Evolutionary conservation across 305 asterid genomes (phyloP).

Genomic region (Solanum hybrid): DNA sequence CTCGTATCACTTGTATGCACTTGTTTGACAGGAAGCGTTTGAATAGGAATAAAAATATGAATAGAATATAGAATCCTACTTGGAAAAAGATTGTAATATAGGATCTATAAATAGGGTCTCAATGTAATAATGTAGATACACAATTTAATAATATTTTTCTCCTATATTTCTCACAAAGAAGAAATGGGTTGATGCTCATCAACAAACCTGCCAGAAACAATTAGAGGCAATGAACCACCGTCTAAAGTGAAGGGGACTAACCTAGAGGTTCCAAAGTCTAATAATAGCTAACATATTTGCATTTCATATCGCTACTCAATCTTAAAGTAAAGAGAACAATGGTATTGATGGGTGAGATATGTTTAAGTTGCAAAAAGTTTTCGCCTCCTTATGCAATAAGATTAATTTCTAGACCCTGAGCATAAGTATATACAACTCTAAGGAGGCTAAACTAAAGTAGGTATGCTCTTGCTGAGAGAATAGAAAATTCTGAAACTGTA

Average conservation of each 20-base stretch:
- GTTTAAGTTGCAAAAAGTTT: background rate
- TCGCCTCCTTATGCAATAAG: background rate
- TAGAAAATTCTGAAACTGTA: background rate
- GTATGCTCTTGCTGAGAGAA: constrained; percentile 2
- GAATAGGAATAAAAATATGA: background rate
- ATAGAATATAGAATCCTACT: background rate
- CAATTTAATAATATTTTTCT: background rate
- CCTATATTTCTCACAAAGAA: background rate
- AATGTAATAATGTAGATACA: background rate
- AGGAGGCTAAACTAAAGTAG: background rate
- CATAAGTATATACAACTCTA: background rate
- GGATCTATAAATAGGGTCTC: background rate
- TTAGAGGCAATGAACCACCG: background rate
- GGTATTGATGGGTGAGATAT: background rate
- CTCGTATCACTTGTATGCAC: background rate
- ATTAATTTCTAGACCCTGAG: background rate
- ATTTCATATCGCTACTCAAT: background rate
- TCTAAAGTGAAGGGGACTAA: background rate
- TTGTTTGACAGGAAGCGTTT: background rate
- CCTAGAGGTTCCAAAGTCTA: background rate
- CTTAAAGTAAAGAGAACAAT: background rate
- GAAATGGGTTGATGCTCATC: background rate
- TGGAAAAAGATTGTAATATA: background rate
- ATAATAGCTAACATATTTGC: background rate
- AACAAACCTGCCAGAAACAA: background rate